Percentiles rank a stretch among this genome's conserved stretches.
phyloP scores from a whole-genome alignment of 192 early-diverging fungal genomes.

The Coemansia sp. region DNA sequence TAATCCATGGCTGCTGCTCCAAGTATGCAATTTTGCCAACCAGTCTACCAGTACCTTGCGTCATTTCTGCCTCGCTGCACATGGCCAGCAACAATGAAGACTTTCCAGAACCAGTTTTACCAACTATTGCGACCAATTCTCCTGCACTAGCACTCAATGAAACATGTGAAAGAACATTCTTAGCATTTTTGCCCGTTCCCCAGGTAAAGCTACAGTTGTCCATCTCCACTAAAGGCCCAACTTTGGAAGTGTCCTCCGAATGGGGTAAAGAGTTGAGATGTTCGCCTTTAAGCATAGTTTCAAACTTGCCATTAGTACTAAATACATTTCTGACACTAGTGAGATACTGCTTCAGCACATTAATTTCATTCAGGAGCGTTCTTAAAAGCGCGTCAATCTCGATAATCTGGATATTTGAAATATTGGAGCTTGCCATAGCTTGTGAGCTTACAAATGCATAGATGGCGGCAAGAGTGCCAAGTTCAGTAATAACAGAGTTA shows the following conservation, averaged over 20 bases:
- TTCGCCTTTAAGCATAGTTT: constrained; percentile 27
- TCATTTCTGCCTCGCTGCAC: constrained; percentile 57
- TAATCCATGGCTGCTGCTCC: constrained; percentile 37
- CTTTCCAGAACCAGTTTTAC: constrained; percentile 67
- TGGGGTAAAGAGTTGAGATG: constrained; percentile 27
- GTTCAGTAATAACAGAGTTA: not conserved
- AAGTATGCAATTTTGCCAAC: constrained; percentile 31
- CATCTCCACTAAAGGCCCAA: constrained; percentile 11
- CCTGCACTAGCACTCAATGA: constrained; percentile 27
- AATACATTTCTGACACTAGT: not conserved
- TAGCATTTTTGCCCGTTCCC: not conserved
- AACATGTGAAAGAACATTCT: constrained; percentile 16
- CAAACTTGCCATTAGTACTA: constrained; percentile 9
- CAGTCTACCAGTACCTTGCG: constrained; percentile 30
- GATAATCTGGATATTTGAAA: too few species aligned
- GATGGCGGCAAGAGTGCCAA: constrained; percentile 10
- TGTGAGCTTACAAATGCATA: constrained; percentile 9
- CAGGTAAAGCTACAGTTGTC: constrained; percentile 25
- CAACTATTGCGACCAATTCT: constrained; percentile 61
- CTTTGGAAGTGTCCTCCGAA: not conserved
- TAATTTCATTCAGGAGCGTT: too few species aligned
- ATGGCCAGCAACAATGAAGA: constrained; percentile 64
- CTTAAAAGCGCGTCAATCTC: too few species aligned
- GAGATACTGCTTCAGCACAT: too few species aligned
- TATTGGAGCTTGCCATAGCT: too few species aligned